Conservation (phyloP, 805 yeast species). For the Metschnikowia anglica region DNA sequence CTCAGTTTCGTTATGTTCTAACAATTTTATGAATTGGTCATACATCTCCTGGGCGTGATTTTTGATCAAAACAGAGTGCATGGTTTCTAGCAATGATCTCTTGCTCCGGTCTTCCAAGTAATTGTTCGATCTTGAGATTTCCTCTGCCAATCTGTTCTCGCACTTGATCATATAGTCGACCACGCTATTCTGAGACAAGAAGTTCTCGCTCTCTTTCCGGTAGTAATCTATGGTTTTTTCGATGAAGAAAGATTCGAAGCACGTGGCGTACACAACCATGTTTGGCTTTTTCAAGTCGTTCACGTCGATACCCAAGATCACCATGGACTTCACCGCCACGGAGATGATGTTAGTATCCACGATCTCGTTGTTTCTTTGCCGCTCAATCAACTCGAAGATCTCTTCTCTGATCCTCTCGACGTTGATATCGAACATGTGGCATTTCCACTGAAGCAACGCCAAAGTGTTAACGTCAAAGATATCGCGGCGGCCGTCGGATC, state of each 20-base stretch:
- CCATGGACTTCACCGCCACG: conserved; percentile 81
- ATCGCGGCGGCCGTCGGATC: conserved; percentile 88
- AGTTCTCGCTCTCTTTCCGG: conserved; percentile 62
- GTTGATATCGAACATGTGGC: conserved; percentile 70
- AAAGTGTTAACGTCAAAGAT: conserved; percentile 89
- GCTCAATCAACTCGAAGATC: conserved; percentile 70
- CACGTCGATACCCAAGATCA: conserved; percentile 84
- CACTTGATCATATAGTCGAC: conserved; percentile 90
- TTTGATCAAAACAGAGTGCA: conserved; percentile 74
- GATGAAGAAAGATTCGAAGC: conserved; percentile 76
- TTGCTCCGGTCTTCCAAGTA: conserved; percentile 86
- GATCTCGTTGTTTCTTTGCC: conserved; percentile 75
- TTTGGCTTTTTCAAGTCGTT: conserved; percentile 86
- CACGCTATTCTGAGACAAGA: conserved; percentile 71
- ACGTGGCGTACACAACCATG: conserved; percentile 73
- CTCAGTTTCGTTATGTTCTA: conserved; percentile 67
- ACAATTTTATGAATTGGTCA: conserved; percentile 69
- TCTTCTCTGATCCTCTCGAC: conserved; percentile 61
- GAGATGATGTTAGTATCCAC: conserved; percentile 67
- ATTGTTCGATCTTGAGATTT: conserved; percentile 71
- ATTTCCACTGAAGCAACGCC: conserved; percentile 85
- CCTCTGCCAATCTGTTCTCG: conserved; percentile 78
- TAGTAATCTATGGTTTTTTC: conserved; percentile 68
- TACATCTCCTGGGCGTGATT: conserved; percentile 76
- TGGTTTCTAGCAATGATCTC: conserved; percentile 68